phyloP scores from a whole-genome alignment of 345 rosid species.

The Acer campestre region DNA sequence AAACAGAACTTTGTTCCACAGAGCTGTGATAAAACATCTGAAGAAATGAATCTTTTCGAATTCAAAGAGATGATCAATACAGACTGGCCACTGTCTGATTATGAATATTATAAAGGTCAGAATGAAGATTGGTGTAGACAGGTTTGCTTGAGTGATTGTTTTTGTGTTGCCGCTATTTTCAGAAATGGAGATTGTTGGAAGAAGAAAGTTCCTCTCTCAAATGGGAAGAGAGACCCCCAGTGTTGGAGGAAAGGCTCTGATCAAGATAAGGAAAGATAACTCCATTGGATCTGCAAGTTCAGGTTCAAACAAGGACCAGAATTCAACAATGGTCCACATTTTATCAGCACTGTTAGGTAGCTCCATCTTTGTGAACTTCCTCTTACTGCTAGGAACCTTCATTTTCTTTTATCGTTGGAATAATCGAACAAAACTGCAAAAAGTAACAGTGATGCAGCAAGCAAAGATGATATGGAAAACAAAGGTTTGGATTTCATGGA shows the following conservation, averaged over 20 bases:
- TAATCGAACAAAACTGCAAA: neutral
- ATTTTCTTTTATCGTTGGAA: neutral
- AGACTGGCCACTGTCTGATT: constrained; percentile 30
- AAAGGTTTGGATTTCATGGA: too few relatives aligned
- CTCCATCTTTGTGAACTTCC: constrained; percentile 23
- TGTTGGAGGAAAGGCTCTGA: constrained; percentile 27
- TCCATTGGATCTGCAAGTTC: constrained; percentile 3
- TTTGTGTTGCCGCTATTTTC: constrained; percentile 39
- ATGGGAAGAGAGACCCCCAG: constrained; percentile 22
- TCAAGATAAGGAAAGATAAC: constrained; percentile 32
- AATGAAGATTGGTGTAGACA: constrained; percentile 39
- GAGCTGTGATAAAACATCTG: constrained; percentile 5
- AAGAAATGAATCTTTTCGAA: constrained; percentile 13
- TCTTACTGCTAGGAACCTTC: constrained; percentile 18
- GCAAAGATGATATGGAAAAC: too few relatives aligned
- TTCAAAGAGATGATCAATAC: constrained; percentile 23
- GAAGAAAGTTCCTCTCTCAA: constrained; percentile 39
- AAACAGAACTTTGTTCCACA: constrained; percentile 7
- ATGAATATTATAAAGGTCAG: constrained; percentile 17
- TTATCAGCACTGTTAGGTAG: constrained; percentile 29
- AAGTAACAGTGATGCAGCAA: too few relatives aligned
- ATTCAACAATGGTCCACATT: constrained; percentile 11
- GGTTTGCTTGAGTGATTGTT: constrained; percentile 40
- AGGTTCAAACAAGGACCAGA: constrained; percentile 2
- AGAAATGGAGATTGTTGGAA: constrained; percentile 27